Percentiles rank a stretch among this genome's conserved stretches.
Conservation (phyloP, 163 green algal genomes). For the Chlorella variabilis region DNA sequence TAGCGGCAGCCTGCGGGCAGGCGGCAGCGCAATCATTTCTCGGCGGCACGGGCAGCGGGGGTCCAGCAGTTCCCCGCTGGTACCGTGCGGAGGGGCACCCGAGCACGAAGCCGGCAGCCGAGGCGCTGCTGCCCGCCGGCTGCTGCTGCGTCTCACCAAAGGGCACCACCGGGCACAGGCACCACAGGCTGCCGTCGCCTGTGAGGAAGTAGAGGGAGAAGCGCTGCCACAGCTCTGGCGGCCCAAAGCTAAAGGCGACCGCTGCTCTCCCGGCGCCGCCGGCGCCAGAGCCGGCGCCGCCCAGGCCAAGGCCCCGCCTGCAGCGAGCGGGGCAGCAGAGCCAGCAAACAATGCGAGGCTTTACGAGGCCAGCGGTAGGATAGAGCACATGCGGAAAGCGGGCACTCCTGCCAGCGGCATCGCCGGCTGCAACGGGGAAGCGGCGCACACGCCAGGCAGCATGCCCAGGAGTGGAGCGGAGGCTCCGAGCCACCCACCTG, state of each 20-base stretch:
- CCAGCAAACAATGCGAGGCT: too few species aligned
- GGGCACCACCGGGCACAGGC: conserved; percentile 51
- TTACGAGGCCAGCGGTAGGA: too few species aligned
- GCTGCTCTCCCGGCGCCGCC: neutral
- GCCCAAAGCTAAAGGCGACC: conserved; percentile 44
- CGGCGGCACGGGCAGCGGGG: too few species aligned
- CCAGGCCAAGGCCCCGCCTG: conserved; percentile 34
- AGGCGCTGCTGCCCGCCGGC: too few species aligned
- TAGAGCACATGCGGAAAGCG: too few species aligned
- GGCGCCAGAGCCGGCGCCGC: neutral
- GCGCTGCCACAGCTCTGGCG: conserved; percentile 33
- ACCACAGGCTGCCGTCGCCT: conserved; percentile 38
- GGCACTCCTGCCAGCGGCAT: too few species aligned
- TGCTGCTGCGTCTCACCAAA: conserved; percentile 33
- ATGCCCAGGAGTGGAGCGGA: too few species aligned
- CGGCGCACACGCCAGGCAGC: too few species aligned
- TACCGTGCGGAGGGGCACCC: too few species aligned
- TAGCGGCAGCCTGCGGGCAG: conserved; percentile 18
- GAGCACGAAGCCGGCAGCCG: too few species aligned
- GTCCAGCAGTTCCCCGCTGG: too few species aligned
- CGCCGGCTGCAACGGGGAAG: too few species aligned
- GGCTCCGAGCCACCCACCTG: conserved; percentile 32
- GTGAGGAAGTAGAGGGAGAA: conserved; percentile 51
- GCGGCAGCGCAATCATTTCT: neutral
- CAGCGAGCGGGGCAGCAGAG: neutral